Base-by-base conservation (phyloP, 805 yeast species). In the Peterozyma xylosa region DNA sequence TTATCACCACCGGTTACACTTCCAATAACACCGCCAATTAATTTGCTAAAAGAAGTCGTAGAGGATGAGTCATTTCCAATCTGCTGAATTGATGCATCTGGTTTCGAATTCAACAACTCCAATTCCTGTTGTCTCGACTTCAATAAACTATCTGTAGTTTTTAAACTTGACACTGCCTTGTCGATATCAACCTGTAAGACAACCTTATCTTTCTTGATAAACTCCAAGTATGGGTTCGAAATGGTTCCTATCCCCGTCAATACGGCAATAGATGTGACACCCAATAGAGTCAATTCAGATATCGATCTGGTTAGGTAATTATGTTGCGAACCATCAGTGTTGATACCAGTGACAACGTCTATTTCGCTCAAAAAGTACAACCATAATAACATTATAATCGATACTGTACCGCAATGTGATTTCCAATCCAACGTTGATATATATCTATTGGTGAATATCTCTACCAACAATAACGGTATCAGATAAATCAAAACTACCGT, bases 191-290 rank as follows among this genome's bases (percentile, higher is more conserved):
- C 32, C 41, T 66, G 67, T 3, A 55, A 56, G 2, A 68, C 54
- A 3, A 34, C 14, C 41, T 44, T 51, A 18, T 35, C 38, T 37
- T 50, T 56, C 39, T 56, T 54, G 37, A 54, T 37, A 39, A 49
- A 55, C 9, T 51, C 46, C 38, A 56, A 55, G 42, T 51, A 66
- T 9, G 77, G 69, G 0, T 76, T 71, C 36, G 76, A 66, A 11
- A 71, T 57, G 6, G 76, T 70, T 1, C 80, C 81, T 37, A 75
- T 64, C 2, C 81, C 81, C 10, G 76, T 73, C 15, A 76, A 57
- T 1, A 71, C 49, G 0, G 78, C 74, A 42, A 76, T 63, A 41
- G 71, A 65, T n/a, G 74, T 62, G 30, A 76, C 68, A 0, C 82
- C 82, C 27, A 71, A 60, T 37, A 75, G 54, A 3, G 72, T 64